These are phyloP conservation scores for Exophiala viscosa DNA, from an alignment of 2,329 filamentous ascomycete species.

Conservation along the genomic window DNA sequence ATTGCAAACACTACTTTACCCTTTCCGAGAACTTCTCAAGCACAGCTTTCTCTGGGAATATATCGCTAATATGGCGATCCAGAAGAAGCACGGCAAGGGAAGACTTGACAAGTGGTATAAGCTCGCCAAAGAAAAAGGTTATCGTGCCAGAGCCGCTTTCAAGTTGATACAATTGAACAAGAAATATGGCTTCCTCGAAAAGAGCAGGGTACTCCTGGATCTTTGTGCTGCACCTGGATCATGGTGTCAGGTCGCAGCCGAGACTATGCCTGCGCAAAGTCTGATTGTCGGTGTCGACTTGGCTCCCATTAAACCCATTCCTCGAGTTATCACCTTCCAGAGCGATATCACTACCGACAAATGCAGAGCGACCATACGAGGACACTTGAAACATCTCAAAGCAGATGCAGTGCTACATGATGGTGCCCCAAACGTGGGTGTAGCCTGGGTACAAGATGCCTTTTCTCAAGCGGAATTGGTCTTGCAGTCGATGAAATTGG, in stretches of 20 bases:
- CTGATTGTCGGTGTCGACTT: slow-evolving; percentile 94
- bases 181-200: slow-evolving; percentile 97
- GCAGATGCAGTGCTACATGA: slow-evolving; percentile 94
- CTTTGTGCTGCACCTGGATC: slow-evolving; percentile 96
- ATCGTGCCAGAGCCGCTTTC: slow-evolving; percentile 91
- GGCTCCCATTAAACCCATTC: slow-evolving; percentile 91
- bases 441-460: slow-evolving; percentile 95
- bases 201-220: slow-evolving; percentile 93
- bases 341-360: slow-evolving; percentile 98
- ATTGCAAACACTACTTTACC: neutral
- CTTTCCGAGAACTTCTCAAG: neutral
- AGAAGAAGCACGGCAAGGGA: slow-evolving; percentile 68
- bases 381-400: slow-evolving; percentile 93
- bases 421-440: slow-evolving; percentile 95
- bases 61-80: slow-evolving; percentile 73
- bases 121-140: slow-evolving; percentile 97
- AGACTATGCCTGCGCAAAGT: slow-evolving; percentile 86
- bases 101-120: slow-evolving; percentile 88
- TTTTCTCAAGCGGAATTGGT: slow-evolving; percentile 95
- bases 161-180: slow-evolving; percentile 98
- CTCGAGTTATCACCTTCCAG: slow-evolving; percentile 90
- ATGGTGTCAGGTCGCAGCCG: slow-evolving; percentile 94
- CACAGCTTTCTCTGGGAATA: neutral
- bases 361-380: slow-evolving; percentile 81
- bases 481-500: slow-evolving; percentile 84